Evolutionary conservation across 73 alveolate genomes (phyloP), one percentile per base, ranked within the genome.

Genomic region (Urostyla sp.): DNA sequence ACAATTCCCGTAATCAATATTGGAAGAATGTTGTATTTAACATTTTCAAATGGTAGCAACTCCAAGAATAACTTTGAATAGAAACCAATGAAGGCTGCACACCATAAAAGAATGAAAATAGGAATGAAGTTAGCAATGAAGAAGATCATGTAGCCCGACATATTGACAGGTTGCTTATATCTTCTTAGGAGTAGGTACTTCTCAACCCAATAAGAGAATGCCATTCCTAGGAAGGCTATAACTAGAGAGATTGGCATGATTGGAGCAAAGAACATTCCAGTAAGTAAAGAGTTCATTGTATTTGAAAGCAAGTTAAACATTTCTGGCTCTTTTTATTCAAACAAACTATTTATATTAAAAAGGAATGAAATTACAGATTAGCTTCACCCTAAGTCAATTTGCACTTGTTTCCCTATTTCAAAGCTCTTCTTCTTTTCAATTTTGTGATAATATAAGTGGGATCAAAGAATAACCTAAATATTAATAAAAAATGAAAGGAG

Each of bases 151-250:
- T 21, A 84, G 0, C 74, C 75, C 3, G 92, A 89, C 77, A 67
- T 40, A 1, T 51, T 18, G 58, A 77, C 88, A 27, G 96, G 96
- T 2, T 52, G 23, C 23, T 59, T n/a, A 66, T 85, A 69, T 31
- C 91, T 63, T 37, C 96, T 38, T 13, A 90, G 80, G 8, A 90
- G 50, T 21, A 77, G 67, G 37, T 52, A 13, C 56, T 59, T 59
- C 50, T 90, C 92, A 8, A 77, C 87, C 93, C 93, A 90, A 60
- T 85, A 90, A 23, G 75, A 80, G 63, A 85, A 27, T 50, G 56
- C 13, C 27, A 66, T 38, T 27, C 93, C 91, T 10, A 51, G 27
- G 18, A 57, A 43, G 30, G 89, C 91, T 38, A 85, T 69, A 8
- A 84, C 80, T 30, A 88, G 30, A 3, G 89, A 35, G 54, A 85